phyloP scores from a whole-genome alignment of 2,329 filamentous ascomycete genomes.

The Curvularia lunata region DNA sequence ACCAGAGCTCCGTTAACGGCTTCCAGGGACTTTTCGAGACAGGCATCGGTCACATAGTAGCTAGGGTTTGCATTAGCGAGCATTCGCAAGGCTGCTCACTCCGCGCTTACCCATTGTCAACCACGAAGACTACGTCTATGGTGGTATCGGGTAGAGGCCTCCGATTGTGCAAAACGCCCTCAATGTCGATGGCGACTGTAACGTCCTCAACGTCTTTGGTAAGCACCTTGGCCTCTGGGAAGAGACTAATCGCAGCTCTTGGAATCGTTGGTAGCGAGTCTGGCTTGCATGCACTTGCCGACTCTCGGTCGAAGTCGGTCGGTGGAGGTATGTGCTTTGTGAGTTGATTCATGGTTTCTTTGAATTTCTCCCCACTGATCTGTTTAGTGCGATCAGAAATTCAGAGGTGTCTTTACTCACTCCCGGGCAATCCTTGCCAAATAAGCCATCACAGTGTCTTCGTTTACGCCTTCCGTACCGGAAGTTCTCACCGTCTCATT shows the following conservation, averaged over 20 bases:
- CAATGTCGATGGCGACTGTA: slow-evolving; percentile 42
- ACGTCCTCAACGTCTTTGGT: slow-evolving; percentile 29
- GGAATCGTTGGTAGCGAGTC: slow-evolving; percentile 27
- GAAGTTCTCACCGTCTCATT: not conserved
- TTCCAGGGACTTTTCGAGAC: slow-evolving; percentile 29
- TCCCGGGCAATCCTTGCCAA: slow-evolving; percentile 22
- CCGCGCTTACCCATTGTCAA: slow-evolving; percentile 47
- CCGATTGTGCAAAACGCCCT: slow-evolving; percentile 36
- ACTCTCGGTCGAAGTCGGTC: slow-evolving; percentile 16
- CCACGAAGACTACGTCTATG: slow-evolving; percentile 45
- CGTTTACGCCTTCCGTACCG: slow-evolving; percentile 8
- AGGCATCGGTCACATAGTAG: slow-evolving; percentile 39
- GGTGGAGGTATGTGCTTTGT: slow-evolving; percentile 29
- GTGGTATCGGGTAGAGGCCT: slow-evolving; percentile 20
- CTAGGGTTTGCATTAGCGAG: slow-evolving; percentile 20
- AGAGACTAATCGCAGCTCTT: slow-evolving; percentile 29
- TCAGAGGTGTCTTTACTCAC: slow-evolving; percentile 15
- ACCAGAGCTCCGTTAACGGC: slow-evolving; percentile 26
- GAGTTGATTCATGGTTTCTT: slow-evolving; percentile 21
- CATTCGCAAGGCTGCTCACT: not conserved
- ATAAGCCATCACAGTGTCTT: slow-evolving; percentile 22
- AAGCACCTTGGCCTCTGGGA: slow-evolving; percentile 32
- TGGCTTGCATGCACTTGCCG: not conserved
- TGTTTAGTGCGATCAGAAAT: not conserved
- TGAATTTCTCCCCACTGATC: slow-evolving; percentile 23